Base-by-base conservation (phyloP, 2,329 filamentous ascomycete species). In the Chlorencoelia australis region DNA sequence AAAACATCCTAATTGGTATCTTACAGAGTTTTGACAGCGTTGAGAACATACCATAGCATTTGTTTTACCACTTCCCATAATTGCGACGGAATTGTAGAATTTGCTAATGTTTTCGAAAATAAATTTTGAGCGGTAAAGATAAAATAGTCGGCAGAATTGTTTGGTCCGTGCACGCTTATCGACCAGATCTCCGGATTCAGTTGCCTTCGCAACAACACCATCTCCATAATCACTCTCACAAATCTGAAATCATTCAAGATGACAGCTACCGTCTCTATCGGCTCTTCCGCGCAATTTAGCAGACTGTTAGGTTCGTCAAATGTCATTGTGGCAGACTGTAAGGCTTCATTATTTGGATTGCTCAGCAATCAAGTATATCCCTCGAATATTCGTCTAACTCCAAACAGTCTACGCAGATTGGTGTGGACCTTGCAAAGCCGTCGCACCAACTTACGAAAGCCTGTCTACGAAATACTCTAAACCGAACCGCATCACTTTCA, bases 361-460 rank as follows among this genome's bases (percentile, higher is more conserved):
- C n/a, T n/a, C n/a, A n/a, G n/a, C n/a, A n/a, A n/a, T n/a, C n/a
- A n/a, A n/a, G n/a, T n/a, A n/a, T n/a, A n/a, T n/a, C n/a, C n/a
- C n/a, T n/a, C n/a, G n/a, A n/a, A n/a, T n/a, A n/a, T n/a, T n/a
- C n/a, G n/a, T n/a, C n/a, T n/a, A n/a, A n/a, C 26, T 9, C 25
- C 51, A 15, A 14, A 11, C 52, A 93, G 86, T 95, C 70, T 93
- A 91, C 57, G 89, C 89, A 59, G 83, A 93, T 64, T 94, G 86
- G 84, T 96, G 87, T 60, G 82, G 81, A 39, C 87, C 89, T 54
- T 95, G 88, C 73, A 93, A 93, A 65, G 75, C 81, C 57, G 93
- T 96, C 48, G 84, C 84, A 33, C 89, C 89, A 14, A 75, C 83
- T 39, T 96, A 93, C 61, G 85, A 94, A 56, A 76, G 80, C 51